A percentile compares a stretch with the other conserved stretches of the same genome.
Conservation (phyloP, 345 rosid species). For the Rhizophora apiculata region DNA sequence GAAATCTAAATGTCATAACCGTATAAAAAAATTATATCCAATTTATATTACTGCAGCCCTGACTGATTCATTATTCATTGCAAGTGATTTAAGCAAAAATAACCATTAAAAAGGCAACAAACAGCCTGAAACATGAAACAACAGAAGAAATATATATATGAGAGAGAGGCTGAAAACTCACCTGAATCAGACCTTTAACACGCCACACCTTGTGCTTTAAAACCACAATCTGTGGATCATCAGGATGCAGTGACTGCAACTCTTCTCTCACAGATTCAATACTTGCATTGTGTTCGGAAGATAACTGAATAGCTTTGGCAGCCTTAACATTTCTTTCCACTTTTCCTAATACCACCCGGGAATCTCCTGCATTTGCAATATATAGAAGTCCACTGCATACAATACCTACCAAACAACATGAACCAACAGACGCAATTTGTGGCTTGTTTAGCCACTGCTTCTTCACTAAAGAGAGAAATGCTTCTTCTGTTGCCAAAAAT, state of each 20-base stretch:
- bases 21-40: too few species aligned
- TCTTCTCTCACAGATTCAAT: constrained; percentile 89
- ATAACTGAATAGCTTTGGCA: constrained; percentile 78
- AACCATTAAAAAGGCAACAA: neutral
- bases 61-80: neutral
- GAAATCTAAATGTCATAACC: too few species aligned
- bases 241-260: constrained; percentile 76
- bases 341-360: constrained; percentile 83
- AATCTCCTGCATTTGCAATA: constrained; percentile 95
- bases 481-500: constrained; percentile 84
- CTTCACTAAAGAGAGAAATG: constrained; percentile 69
- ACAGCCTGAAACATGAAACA: neutral
- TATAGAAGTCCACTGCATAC: constrained; percentile 71
- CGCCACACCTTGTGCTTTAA: constrained; percentile 96
- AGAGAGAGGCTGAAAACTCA: constrained; percentile 13
- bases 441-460: constrained; percentile 69
- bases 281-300: constrained; percentile 88
- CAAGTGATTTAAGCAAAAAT: neutral
- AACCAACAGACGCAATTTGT: constrained; percentile 88
- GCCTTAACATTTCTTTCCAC: constrained; percentile 45
- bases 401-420: constrained; percentile 91
- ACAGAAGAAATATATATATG: neutral
- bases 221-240: constrained; percentile 92
- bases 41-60: too few species aligned
- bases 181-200: constrained; percentile 96